These are phyloP conservation scores for Borovskyia barvae DNA, from an alignment of 208 protist species.

Conservation along the genomic window DNA sequence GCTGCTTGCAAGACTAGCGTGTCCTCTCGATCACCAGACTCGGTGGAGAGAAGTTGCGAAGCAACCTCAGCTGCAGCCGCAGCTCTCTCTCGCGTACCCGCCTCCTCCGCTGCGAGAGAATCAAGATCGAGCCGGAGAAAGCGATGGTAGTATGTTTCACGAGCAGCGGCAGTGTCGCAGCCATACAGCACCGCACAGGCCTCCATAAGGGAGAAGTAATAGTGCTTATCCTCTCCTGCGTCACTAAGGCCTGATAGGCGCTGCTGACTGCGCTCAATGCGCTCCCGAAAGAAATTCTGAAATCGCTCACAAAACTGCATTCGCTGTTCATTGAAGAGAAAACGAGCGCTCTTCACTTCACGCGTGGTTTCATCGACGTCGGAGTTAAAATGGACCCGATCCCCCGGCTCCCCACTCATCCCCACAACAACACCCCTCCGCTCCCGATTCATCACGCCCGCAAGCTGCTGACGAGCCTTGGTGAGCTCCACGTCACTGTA, in stretches of 20 bases:
- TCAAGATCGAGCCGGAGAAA: conserved; percentile 75
- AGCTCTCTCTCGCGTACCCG: conserved; percentile 34
- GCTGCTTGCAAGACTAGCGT: too few species aligned
- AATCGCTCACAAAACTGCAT: conserved; percentile 87
- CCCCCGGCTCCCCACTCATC: conserved; percentile 30
- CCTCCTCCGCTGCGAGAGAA: conserved; percentile 54
- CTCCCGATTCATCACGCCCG: conserved; percentile 79
- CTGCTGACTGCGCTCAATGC: conserved; percentile 18
- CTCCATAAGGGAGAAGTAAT: conserved; percentile 87
- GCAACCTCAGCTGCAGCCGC: conserved; percentile 33
- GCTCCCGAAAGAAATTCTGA: conserved; percentile 63
- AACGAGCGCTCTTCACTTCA: conserved; percentile 72
- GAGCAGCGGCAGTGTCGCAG: conserved; percentile 56
- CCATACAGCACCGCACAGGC: conserved; percentile 84
- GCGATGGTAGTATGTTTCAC: conserved; percentile 62
- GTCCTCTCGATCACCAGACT: not conserved
- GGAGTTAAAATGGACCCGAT: conserved; percentile 63
- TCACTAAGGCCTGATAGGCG: not conserved
- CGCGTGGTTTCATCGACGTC: conserved; percentile 66
- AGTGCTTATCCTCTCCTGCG: conserved; percentile 34
- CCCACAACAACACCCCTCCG: conserved; percentile 53
- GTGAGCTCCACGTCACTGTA: conserved; percentile 78
- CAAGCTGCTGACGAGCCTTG: conserved; percentile 57
- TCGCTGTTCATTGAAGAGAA: conserved; percentile 76
- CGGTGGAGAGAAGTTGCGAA: not conserved